Conservation (phyloP, 176 grass and related monocot species). For the Dendrocalamus sinicus region DNA sequence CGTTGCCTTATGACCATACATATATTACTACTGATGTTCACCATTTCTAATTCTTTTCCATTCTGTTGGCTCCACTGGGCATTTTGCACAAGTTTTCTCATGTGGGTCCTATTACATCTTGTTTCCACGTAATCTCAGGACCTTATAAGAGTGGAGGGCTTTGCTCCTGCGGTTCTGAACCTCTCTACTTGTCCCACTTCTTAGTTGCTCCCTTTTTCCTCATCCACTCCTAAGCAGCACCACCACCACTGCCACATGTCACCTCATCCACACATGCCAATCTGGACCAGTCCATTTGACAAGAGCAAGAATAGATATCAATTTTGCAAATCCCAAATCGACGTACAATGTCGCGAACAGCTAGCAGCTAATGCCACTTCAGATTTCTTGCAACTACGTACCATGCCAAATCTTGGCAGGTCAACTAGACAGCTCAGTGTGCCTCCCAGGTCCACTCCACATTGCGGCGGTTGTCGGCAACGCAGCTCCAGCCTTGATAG, state of each 20-base stretch:
- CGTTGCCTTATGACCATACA: conserved; percentile 30
- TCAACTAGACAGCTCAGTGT: not conserved
- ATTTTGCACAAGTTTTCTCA: not conserved
- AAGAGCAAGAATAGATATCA: not conserved
- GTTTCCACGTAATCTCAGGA: not conserved
- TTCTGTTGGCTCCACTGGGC: conserved; percentile 7
- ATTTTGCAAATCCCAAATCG: not conserved
- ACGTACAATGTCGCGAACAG: not conserved
- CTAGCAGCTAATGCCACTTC: not conserved
- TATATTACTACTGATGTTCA: conserved; percentile 2
- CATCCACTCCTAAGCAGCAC: not conserved
- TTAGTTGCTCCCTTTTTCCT: conserved; percentile 5
- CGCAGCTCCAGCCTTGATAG: not conserved
- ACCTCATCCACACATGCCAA: not conserved
- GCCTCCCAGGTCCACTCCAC: not conserved
- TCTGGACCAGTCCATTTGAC: not conserved
- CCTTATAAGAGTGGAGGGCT: not conserved
- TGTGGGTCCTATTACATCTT: conserved; percentile 19
- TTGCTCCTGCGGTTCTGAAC: conserved; percentile 13
- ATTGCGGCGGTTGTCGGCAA: not conserved
- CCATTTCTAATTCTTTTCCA: conserved; percentile 27
- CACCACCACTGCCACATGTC: not conserved
- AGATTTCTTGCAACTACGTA: not conserved
- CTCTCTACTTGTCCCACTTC: not conserved
- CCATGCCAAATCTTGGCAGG: conserved; percentile 1